Base-by-base conservation (phyloP, 2,329 filamentous ascomycete genomes). In the Nigrograna mackinnonii region DNA sequence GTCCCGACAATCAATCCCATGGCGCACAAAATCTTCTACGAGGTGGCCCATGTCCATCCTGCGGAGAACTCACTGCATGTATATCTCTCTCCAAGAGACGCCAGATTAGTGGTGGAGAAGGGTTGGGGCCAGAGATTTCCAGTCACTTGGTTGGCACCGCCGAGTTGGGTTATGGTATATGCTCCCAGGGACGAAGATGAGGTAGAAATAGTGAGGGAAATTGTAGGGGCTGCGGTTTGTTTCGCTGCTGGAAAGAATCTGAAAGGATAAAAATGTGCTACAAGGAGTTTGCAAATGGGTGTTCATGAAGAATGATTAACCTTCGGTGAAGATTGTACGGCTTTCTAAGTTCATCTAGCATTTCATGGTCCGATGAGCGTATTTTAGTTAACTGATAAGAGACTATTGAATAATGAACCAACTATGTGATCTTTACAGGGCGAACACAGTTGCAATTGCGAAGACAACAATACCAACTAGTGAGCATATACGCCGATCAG, bases 61-160 rank as follows among this genome's bases (percentile, higher is more conserved):
- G 83, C 79, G 16, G 89, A 94, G 49, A 80, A 85, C 52, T 87
- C 84, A 11, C 75, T 92, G 75, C 89, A 95, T 67, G 76, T 94
- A 64, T 89, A 84, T 40, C 76, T 94, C 21, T 87, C 91, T 59
- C 87, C 87, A 0, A 78, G 83, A 34, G 90, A 95, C 64, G 87
- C 87, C 41, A 82, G 76, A 53, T 74, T 84, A 37, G 79, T 94
- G 3, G 71, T 95, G 19, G 77, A 83, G 52, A 83, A 82, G 50
- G 87, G 88, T 2, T 95, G 89, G 89, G 90, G 86, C 1, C 81
- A 91, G 70, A 60, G 78, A 28, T 80, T 83, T 64, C 78, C 78
- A 0, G 57, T 64, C 1, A 49, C 49, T 6, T 64, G 59, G 59
- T 7, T 64, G 31, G 60, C 58, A 20, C 62, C 60, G 12, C 40